Conservation (phyloP, 1,139 yeast genomes). For the Hansenula anomala region DNA sequence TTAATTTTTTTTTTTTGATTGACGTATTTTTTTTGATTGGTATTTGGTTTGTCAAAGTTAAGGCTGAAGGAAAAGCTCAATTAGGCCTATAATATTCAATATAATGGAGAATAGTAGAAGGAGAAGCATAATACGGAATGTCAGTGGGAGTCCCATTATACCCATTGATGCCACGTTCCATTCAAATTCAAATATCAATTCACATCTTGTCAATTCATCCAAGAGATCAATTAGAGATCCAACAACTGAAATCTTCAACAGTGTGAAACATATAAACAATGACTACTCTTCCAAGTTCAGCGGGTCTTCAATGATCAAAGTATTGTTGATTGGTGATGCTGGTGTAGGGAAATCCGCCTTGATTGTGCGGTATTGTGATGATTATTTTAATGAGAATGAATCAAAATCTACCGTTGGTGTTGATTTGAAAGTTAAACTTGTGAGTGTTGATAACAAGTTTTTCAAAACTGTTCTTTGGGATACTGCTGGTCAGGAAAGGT, state of each 20-base stretch:
- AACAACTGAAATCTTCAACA: conserved; percentile 4
- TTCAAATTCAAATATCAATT: conserved; percentile 16
- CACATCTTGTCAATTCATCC: conserved; percentile 10
- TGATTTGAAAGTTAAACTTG: conserved; percentile 56
- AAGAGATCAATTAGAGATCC: conserved; percentile 14
- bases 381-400: conserved; percentile 22
- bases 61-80: no score
- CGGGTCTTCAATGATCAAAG: conserved; percentile 27
- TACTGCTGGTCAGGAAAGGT: conserved; percentile 63
- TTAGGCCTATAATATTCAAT: no score
- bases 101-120: conserved; percentile 11
- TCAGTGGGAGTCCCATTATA: conserved; percentile 22
- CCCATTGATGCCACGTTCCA: conserved; percentile 20
- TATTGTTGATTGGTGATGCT: conserved; percentile 35
- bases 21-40: no score
- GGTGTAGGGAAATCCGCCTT: conserved; percentile 40
- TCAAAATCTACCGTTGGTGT: conserved; percentile 52
- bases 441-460: conserved; percentile 56
- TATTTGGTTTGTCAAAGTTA: no score
- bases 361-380: conserved; percentile 35
- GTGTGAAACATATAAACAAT: conserved; percentile 14
- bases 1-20: no score
- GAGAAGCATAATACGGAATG: conserved; percentile 16
- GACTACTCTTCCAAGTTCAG: conserved; percentile 11
- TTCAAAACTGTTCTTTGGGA: conserved; percentile 52